These are phyloP conservation scores for Penicillium canescens DNA, from an alignment of 495 filamentous ascomycete species.

Conservation along the genomic window DNA sequence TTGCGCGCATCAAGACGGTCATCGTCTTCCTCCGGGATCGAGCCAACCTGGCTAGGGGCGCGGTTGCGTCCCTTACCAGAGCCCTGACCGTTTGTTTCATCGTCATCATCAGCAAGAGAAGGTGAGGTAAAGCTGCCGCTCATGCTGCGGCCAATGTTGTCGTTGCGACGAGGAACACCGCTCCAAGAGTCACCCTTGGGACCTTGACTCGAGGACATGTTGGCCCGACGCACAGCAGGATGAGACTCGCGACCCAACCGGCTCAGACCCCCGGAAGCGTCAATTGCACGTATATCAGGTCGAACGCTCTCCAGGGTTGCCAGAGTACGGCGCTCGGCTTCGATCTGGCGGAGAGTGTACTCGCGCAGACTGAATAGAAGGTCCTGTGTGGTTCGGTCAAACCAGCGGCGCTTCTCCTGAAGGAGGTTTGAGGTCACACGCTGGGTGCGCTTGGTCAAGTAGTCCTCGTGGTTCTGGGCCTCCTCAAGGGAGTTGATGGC, in stretches of 20 bases:
- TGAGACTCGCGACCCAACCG: conserved; percentile 86
- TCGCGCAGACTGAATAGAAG: conserved; percentile 80
- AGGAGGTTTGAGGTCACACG: conserved; percentile 88
- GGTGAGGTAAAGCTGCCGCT: conserved; percentile 64
- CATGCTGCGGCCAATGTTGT: conserved; percentile 73
- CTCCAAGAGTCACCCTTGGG: conserved; percentile 97
- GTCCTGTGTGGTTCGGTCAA: conserved; percentile 79
- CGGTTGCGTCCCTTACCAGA: conserved; percentile 54
- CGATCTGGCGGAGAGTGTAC: conserved; percentile 91
- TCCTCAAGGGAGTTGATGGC: conserved; percentile 87
- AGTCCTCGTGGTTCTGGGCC: conserved; percentile 73
- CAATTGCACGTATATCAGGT: conserved; percentile 90
- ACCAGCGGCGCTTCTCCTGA: conserved; percentile 88
- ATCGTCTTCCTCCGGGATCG: conserved; percentile 81
- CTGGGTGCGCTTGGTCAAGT: conserved; percentile 78
- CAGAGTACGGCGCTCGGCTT: conserved; percentile 88
- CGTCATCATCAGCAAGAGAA: conserved; percentile 40
- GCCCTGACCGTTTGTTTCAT: conserved; percentile 37
- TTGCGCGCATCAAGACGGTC: conserved; percentile 94
- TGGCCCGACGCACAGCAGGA: conserved; percentile 71
- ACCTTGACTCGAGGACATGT: conserved; percentile 82
- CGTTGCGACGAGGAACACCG: conserved; percentile 80
- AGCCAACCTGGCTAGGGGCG: conserved; percentile 59
- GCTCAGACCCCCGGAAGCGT: conserved; percentile 83
- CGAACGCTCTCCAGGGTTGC: conserved; percentile 89